These are phyloP conservation scores for Colletotrichum sp. DNA, from an alignment of 2,329 filamentous ascomycete species.

Conservation along the genomic window DNA sequence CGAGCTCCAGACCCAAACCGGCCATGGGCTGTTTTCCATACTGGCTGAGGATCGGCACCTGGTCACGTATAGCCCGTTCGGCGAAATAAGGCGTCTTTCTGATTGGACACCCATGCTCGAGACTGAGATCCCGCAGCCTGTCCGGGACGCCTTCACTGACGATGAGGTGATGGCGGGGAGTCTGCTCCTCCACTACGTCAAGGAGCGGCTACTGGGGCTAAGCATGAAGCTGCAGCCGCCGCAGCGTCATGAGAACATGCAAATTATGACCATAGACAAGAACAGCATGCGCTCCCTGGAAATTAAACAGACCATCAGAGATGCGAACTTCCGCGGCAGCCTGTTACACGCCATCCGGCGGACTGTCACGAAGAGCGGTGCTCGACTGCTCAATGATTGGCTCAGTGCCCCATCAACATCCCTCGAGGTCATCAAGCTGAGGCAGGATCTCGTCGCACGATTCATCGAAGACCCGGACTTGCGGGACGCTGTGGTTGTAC, in stretches of 20 bases:
- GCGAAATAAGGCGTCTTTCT: constrained; percentile 52
- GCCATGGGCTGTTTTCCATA: constrained; percentile 68
- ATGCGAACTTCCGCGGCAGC: constrained; percentile 80
- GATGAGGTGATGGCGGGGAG: constrained; percentile 80
- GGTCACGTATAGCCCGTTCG: constrained; percentile 71
- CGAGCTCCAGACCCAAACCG: constrained; percentile 58
- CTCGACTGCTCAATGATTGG: constrained; percentile 82
- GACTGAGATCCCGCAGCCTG: constrained; percentile 63
- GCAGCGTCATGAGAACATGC: constrained; percentile 71
- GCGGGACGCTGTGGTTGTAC: constrained; percentile 69
- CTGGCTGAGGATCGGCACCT: constrained; percentile 77
- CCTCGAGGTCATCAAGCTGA: constrained; percentile 74
- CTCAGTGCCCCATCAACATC: constrained; percentile 93
- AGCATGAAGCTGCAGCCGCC: constrained; percentile 86
- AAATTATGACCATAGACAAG: constrained; percentile 90
- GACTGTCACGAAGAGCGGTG: constrained; percentile 91
- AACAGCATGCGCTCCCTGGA: constrained; percentile 90
- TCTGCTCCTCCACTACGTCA: constrained; percentile 84
- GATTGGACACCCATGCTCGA: constrained; percentile 83
- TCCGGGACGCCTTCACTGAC: constrained; percentile 61
- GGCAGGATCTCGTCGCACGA: constrained; percentile 81
- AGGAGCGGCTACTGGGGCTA: constrained; percentile 76
- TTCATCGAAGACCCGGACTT: constrained; percentile 72
- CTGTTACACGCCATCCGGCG: constrained; percentile 87
- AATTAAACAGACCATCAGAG: constrained; percentile 83